Conservation (phyloP, 805 yeast genomes). For the Naumovozyma dairenensis region DNA sequence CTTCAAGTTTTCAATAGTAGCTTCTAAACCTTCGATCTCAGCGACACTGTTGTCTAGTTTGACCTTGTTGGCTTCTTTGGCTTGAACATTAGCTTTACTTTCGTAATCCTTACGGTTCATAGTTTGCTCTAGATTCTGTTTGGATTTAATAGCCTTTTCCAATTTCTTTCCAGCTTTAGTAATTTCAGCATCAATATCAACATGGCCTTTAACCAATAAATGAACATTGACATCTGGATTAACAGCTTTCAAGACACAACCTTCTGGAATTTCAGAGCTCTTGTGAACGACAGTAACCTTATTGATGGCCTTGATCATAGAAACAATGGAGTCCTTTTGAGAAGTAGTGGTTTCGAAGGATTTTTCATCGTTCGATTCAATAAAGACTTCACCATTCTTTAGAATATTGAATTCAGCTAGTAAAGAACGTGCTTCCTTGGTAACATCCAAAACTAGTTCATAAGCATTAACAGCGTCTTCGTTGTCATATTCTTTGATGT, state of each 20-base stretch:
- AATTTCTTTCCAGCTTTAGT: constrained; percentile 72
- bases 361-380: constrained; percentile 50
- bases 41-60: constrained; percentile 65
- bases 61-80: constrained; percentile 63
- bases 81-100: constrained; percentile 73
- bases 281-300: constrained; percentile 54
- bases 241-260: constrained; percentile 80
- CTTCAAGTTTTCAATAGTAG: constrained; percentile 77
- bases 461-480: constrained; percentile 61
- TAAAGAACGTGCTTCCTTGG: constrained; percentile 85
- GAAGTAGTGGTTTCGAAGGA: constrained; percentile 44
- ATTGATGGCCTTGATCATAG: constrained; percentile 86
- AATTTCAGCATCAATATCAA: constrained; percentile 88
- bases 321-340: constrained; percentile 79
- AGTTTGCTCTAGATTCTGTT: constrained; percentile 58
- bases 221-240: constrained; percentile 77
- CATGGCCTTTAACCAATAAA: constrained; percentile 85
- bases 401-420: constrained; percentile 82
- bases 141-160: constrained; percentile 49
- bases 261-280: constrained; percentile 61
- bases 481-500: constrained; percentile 50
- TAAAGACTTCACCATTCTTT: constrained; percentile 78
- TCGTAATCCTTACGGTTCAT: constrained; percentile 68
- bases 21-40: constrained; percentile 82
- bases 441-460: constrained; percentile 74